Conservation (phyloP, 805 yeast genomes). For the Yarrowia sp. region DNA sequence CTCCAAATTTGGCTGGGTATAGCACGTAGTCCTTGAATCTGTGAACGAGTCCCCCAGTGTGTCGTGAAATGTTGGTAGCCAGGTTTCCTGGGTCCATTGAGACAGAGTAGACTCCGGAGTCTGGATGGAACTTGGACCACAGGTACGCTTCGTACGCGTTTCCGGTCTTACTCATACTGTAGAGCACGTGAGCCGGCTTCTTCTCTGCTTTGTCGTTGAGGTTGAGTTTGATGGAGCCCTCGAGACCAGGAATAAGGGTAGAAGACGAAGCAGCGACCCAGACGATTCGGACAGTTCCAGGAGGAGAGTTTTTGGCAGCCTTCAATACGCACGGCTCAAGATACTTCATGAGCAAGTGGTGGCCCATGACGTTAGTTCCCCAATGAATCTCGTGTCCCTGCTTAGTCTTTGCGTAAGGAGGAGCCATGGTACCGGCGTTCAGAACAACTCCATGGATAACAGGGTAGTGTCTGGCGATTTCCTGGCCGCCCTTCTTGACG, state of each 20-base stretch:
- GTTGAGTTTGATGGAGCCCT: slow-evolving; percentile 50
- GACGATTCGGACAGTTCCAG: slow-evolving; percentile 53
- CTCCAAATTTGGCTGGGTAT: slow-evolving; percentile 52
- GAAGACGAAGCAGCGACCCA: slow-evolving; percentile 55
- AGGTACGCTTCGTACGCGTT: slow-evolving; percentile 51
- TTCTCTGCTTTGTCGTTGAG: slow-evolving; percentile 47
- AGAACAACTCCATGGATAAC: slow-evolving; percentile 48
- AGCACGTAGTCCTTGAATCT: slow-evolving; percentile 30
- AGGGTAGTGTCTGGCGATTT: background rate
- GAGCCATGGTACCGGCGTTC: slow-evolving; percentile 57
- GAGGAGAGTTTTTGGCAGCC: slow-evolving; percentile 47
- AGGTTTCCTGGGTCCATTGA: slow-evolving; percentile 56
- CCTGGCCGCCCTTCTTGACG: slow-evolving; percentile 15
- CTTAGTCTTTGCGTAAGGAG: slow-evolving; percentile 51
- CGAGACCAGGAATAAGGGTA: slow-evolving; percentile 48
- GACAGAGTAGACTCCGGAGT: slow-evolving; percentile 49
- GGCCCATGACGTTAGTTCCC: slow-evolving; percentile 58
- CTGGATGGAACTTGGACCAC: slow-evolving; percentile 51
- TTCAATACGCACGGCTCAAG: slow-evolving; percentile 53
- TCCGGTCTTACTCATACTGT: slow-evolving; percentile 57
- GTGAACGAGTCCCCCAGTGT: slow-evolving; percentile 34
- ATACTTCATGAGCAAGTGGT: slow-evolving; percentile 54
- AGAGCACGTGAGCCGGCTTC: slow-evolving; percentile 43
- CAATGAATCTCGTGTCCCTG: slow-evolving; percentile 58
- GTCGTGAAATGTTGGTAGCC: slow-evolving; percentile 51